Evolutionary conservation across 441 rosid species (phyloP).

Genomic region (Populus trichocarpa): DNA sequence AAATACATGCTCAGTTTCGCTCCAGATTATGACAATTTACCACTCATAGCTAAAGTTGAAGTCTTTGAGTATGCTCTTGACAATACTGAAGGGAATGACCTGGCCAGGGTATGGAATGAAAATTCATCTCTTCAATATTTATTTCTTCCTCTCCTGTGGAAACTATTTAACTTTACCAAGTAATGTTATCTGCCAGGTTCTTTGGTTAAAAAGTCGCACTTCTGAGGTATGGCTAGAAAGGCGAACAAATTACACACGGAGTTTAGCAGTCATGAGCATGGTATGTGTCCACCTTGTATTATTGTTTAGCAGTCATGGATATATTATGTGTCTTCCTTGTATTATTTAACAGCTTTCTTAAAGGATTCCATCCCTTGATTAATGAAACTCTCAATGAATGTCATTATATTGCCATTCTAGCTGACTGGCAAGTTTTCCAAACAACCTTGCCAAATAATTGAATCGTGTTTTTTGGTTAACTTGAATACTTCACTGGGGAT

Average conservation of each 20-base stretch:
- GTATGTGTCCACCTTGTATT: slow-evolving; percentile 40
- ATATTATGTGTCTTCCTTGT: not conserved
- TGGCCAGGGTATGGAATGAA: slow-evolving; percentile 57
- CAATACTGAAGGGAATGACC: slow-evolving; percentile 96
- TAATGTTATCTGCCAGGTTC: slow-evolving; percentile 61
- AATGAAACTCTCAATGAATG: not conserved
- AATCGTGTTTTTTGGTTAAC: not conserved
- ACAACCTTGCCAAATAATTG: not conserved
- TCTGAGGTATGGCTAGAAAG: slow-evolving; percentile 99
- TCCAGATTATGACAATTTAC: slow-evolving; percentile 93
- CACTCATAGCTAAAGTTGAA: slow-evolving; percentile 93
- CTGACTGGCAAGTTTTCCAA: not conserved
- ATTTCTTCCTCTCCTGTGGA: slow-evolving; percentile 4
- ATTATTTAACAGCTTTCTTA: not conserved
- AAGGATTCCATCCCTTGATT: not conserved
- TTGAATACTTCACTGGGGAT: not conserved
- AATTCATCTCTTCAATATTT: slow-evolving; percentile 10
- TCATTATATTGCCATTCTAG: not conserved
- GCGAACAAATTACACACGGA: slow-evolving; percentile 95
- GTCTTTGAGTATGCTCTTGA: slow-evolving; percentile 89
- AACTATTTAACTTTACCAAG: slow-evolving; percentile 14
- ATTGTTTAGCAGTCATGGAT: not conserved
- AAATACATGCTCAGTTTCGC: slow-evolving; percentile 90
- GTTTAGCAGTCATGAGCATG: slow-evolving; percentile 99
- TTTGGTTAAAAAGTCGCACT: slow-evolving; percentile 98